Conservation (phyloP, 768 basidiomycete genomes). For the Cytidiella melzeri region DNA sequence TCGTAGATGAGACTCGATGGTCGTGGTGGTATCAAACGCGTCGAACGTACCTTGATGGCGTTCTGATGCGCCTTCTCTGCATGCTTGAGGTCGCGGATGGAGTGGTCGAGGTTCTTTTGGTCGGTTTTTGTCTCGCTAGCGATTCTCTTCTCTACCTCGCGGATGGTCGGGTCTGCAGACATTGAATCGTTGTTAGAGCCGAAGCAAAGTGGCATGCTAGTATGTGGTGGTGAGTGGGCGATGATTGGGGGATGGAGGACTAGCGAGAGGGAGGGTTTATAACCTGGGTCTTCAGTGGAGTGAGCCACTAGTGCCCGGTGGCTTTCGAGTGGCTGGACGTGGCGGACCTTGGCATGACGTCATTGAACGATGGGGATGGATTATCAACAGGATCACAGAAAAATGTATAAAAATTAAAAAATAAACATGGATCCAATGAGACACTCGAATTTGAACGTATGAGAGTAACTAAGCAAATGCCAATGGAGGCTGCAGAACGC, state of each 20-base stretch:
- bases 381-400: too few species aligned
- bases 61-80: constrained; percentile 50
- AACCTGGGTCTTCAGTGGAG: constrained; percentile 6
- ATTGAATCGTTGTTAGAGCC: constrained; percentile 20
- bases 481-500: too few species aligned
- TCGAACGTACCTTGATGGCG: constrained; percentile 42
- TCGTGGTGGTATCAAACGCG: neutral
- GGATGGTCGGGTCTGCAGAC: constrained; percentile 25
- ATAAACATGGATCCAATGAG: too few species aligned
- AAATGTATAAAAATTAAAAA: too few species aligned
- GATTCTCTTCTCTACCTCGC: constrained; percentile 39
- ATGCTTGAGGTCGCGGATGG: constrained; percentile 45
- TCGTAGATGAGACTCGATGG: neutral
- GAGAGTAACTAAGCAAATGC: too few species aligned
- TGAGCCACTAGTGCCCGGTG: neutral
- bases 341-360: too few species aligned
- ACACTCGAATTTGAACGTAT: too few species aligned
- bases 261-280: neutral
- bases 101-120: constrained; percentile 42
- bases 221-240: constrained; percentile 2
- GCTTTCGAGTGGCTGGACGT: too few species aligned
- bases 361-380: too few species aligned
- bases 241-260: constrained; percentile 1
- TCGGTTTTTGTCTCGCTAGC: constrained; percentile 47
- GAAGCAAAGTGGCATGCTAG: constrained; percentile 23